These are phyloP conservation scores for Xylaria sp. DNA, from an alignment of 2,329 filamentous ascomycete genomes.

Conservation along the genomic window DNA sequence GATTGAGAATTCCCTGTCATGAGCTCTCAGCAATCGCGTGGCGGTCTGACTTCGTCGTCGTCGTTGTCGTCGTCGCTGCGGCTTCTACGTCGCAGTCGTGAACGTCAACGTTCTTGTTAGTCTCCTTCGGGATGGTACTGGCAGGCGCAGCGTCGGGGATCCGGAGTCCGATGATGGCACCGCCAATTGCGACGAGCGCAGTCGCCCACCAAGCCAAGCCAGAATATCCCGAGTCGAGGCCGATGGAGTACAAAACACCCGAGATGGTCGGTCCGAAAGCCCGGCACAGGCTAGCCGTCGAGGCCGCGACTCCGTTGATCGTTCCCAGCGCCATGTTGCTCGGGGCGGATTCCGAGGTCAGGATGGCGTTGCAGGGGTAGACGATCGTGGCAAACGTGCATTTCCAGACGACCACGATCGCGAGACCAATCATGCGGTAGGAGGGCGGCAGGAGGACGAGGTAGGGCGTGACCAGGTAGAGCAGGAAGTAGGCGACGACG, in stretches of 20 bases:
- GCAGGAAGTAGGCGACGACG: slow-evolving; percentile 74
- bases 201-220: slow-evolving; percentile 93
- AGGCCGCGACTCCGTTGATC: slow-evolving; percentile 88
- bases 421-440: slow-evolving; percentile 69
- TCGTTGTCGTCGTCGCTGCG: neutral
- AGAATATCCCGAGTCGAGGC: slow-evolving; percentile 74
- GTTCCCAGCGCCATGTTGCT: slow-evolving; percentile 80
- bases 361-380: slow-evolving; percentile 84
- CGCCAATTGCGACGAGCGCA: slow-evolving; percentile 67
- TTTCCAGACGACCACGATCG: slow-evolving; percentile 77
- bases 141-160: slow-evolving; percentile 59
- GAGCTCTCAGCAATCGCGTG: neutral
- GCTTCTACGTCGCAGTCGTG: slow-evolving; percentile 14
- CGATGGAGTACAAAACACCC: slow-evolving; percentile 75
- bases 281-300: slow-evolving; percentile 80
- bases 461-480: slow-evolving; percentile 87
- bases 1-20: neutral
- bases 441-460: slow-evolving; percentile 72
- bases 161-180: slow-evolving; percentile 68
- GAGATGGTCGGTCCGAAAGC: slow-evolving; percentile 86
- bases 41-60: neutral
- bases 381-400: slow-evolving; percentile 88
- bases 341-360: slow-evolving; percentile 82
- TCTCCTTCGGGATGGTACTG: slow-evolving; percentile 8
- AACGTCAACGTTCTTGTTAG: neutral